These are phyloP conservation scores for Durusdinium trenchii DNA, from an alignment of 73 alveolate genomes.

Conservation along the genomic window DNA sequence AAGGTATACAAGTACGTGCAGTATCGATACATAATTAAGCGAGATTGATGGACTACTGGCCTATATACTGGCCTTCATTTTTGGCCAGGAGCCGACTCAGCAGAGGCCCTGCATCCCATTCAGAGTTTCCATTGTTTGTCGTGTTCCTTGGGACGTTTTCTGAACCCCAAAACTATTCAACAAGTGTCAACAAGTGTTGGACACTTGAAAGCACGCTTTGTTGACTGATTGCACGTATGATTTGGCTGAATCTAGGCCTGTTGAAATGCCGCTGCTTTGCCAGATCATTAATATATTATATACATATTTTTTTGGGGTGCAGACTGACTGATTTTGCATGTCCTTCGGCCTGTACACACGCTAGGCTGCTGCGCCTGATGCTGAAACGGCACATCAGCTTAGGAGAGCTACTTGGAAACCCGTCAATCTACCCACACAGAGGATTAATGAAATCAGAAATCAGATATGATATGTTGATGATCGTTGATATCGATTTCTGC, in stretches of 20 bases:
- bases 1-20: neutral
- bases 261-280: neutral
- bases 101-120: neutral
- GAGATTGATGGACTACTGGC: neutral
- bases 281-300: neutral
- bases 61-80: neutral
- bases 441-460: neutral
- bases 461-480: neutral
- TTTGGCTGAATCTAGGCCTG: neutral
- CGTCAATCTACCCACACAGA: neutral
- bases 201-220: neutral
- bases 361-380: conserved; percentile 12
- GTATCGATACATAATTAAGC: neutral
- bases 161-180: neutral
- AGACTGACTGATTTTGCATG: neutral
- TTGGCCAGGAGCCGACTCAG: conserved; percentile 46
- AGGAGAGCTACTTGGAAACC: neutral
- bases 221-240: neutral
- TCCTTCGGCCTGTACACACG: neutral
- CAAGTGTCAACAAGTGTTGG: too few species aligned
- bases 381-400: conserved; percentile 55
- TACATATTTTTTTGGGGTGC: neutral
- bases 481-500: neutral
- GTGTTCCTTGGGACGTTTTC: neutral
- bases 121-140: neutral